Evolutionary conservation across 2,329 filamentous ascomycete genomes (phyloP), one percentile per base, ranked within the genome.

Genomic region (Intubia oerlemansii): DNA sequence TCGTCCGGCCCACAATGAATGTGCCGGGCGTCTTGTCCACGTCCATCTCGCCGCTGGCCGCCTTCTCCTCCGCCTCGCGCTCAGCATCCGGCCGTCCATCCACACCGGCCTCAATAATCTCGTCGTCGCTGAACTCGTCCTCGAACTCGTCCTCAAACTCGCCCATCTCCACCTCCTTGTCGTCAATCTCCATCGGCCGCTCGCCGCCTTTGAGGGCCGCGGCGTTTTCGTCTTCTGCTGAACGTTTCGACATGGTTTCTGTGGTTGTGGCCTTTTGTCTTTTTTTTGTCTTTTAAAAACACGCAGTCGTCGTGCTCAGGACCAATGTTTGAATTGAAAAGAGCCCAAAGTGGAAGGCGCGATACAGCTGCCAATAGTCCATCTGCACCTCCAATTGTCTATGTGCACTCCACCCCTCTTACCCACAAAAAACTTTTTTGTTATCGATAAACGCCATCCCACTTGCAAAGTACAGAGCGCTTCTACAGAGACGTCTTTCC

Each of bases 131-230:
- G 41, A 77, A 85, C 46, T 85, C 79, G 43, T 85, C 79, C 51
- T 85, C 80, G 41, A 85, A 93, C 46, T 95, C 85, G 53, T 93
- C 88, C 46, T 92, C 88, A 38, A 90, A 95, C 40, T 95, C 78
- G 45, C 69, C 68, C 58, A 74, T 71, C 16, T 68, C 68, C n/a
- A n/a, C n/a, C 44, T 57, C 56, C 38, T 54, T 47, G 40, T 66
- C 62, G 42, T 78, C 68, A 29, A 78, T 62, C 34, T 75, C 76
- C 62, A 68, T 68, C 35, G 65, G 66, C 21, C 67, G 62, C 14
- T 60, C 58, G 29, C 68, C 65, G 33, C 59, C 58, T 51, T 74
- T 74, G 40, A 72, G 56, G 16, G 65, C 56, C 21, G 19, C 32
- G 30, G 15, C 40, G 16, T 29, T 19, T 8, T 45, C 36, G 6